Base-by-base conservation (phyloP, 2,329 filamentous ascomycete genomes). In the Domatiomyces globalis region DNA sequence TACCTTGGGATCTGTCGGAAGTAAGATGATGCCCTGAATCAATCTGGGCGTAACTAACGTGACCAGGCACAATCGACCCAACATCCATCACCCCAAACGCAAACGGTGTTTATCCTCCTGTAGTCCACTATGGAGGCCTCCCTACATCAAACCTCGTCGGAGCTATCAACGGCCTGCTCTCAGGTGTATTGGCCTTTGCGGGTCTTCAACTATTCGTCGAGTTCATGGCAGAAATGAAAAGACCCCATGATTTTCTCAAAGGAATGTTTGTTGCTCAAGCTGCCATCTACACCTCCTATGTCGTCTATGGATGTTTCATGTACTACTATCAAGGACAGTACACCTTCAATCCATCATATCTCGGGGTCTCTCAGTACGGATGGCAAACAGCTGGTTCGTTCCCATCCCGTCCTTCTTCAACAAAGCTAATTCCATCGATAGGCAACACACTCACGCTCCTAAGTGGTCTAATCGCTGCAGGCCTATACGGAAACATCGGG, bases 401-500 rank as follows among this genome's bases (percentile, higher is more conserved):
- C n/a, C n/a, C n/a, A n/a, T n/a, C n/a, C n/a, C n/a, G n/a, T n/a
- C n/a, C n/a, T n/a, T n/a, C n/a, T n/a, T n/a, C n/a, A n/a, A n/a
- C n/a, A n/a, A n/a, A n/a, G n/a, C n/a, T n/a, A n/a, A n/a, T n/a
- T n/a, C n/a, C n/a, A n/a, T n/a, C n/a, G n/a, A n/a, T n/a, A n/a
- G 62, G 64, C 17, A 63, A 66, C 49, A 63, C 65, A 57, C 49
- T 63, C 50, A 61, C 58, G 27, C 56, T 62, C 44, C 59, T 63
- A 42, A 60, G 54, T 43, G 63, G 59, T 6, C 55, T 69, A 1
- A 69, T 69, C 46, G 63, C 67, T 1, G 67, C 64, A 2, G 64
- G 60, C 6, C 59, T 70, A 1, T 70, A 69, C 51, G 66, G 66
- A 4, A 70, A 70, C 51, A 69, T 70, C 33, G 67, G 67, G 15